Conservation (phyloP, 768 basidiomycete species). For the Galerina marginata region DNA sequence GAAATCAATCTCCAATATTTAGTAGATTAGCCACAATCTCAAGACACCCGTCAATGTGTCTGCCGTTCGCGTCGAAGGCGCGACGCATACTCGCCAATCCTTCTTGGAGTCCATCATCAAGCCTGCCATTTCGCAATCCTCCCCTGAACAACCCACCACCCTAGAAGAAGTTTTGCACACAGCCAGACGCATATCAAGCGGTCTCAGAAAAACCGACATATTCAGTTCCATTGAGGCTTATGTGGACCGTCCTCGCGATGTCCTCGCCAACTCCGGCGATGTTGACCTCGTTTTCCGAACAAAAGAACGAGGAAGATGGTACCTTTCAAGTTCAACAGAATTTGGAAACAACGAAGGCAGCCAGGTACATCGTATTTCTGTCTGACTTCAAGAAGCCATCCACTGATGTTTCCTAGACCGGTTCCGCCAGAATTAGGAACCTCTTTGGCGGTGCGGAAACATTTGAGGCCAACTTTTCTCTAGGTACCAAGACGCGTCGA, state of each 20-base stretch:
- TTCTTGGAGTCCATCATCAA: conserved; percentile 84
- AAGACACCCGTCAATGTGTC: conserved; percentile 70
- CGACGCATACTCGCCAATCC: conserved; percentile 70
- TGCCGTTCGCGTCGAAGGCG: conserved; percentile 83
- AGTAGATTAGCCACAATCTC: conserved; percentile 71
- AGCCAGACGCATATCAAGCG: conserved; percentile 66
- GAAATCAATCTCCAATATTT: not conserved
- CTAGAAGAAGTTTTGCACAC: conserved; percentile 75
- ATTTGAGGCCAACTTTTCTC: conserved; percentile 79
- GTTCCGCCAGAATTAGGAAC: conserved; percentile 83
- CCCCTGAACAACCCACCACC: conserved; percentile 32
- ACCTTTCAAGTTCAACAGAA: conserved; percentile 84
- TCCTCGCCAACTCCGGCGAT: conserved; percentile 60
- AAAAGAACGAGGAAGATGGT: conserved; percentile 77
- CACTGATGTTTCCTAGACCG: conserved; percentile 48
- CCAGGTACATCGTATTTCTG: conserved; percentile 63
- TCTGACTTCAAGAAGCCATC: conserved; percentile 1
- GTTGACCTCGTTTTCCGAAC: conserved; percentile 84
- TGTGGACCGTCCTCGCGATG: conserved; percentile 61
- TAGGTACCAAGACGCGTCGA: conserved; percentile 87
- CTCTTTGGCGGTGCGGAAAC: conserved; percentile 92
- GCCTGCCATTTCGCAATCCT: conserved; percentile 51
- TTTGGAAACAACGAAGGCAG: conserved; percentile 92
- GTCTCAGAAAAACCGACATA: conserved; percentile 76
- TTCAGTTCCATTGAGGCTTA: conserved; percentile 71